Evolutionary conservation across 495 filamentous ascomycete species (phyloP).

Genomic region (Neurospora sp.): DNA sequence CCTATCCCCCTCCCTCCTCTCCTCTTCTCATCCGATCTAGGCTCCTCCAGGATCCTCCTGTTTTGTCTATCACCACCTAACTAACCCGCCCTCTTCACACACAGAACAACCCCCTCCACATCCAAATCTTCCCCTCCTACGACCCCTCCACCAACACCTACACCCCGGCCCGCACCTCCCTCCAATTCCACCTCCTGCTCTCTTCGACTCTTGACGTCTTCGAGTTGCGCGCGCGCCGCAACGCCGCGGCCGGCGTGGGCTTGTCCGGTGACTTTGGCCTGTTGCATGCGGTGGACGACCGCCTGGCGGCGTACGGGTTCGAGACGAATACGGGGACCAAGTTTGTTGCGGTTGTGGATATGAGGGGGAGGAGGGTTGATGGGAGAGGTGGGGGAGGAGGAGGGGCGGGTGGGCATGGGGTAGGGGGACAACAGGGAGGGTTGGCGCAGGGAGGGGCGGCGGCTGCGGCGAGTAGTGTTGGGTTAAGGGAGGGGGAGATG

Average conservation of each 20-base stretch:
- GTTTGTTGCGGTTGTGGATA: slow-evolving; percentile 80
- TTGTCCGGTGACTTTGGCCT: slow-evolving; percentile 76
- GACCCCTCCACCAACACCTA: slow-evolving; percentile 32
- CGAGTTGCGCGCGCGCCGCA: slow-evolving; percentile 61
- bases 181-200: slow-evolving; percentile 87
- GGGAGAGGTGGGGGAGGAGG: slow-evolving; percentile 8
- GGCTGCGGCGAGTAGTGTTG: slow-evolving; percentile 30
- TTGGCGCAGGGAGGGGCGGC: slow-evolving; percentile 11
- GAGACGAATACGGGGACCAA: slow-evolving; percentile 94
- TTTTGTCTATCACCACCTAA: background rate
- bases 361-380: slow-evolving; percentile 49
- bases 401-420: slow-evolving; percentile 13
- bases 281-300: slow-evolving; percentile 85
- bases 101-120: slow-evolving; percentile 94
- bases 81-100: slow-evolving; percentile 4
- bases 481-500: slow-evolving; percentile 71
- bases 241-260: slow-evolving; percentile 45
- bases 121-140: slow-evolving; percentile 74
- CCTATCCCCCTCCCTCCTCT: background rate
- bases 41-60: background rate
- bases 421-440: background rate
- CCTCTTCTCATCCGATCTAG: background rate
- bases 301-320: slow-evolving; percentile 86
- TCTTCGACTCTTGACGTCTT: slow-evolving; percentile 90
- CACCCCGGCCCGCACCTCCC: slow-evolving; percentile 43